Evolutionary conservation across 805 yeast species (phyloP).

Genomic region (Kazachstania bromeliacearum): DNA sequence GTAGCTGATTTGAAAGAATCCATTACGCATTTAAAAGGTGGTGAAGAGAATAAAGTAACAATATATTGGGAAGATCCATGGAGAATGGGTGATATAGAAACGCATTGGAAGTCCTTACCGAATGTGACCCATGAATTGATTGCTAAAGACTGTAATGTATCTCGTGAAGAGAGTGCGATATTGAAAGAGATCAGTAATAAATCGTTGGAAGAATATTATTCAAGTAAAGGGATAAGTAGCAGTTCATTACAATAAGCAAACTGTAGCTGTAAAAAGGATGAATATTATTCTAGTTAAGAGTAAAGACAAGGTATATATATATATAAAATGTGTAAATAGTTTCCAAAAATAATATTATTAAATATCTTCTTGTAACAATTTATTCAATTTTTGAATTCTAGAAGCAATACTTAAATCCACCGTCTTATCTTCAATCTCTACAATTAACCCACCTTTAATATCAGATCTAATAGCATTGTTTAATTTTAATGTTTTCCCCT

Average conservation of each 20-base stretch:
- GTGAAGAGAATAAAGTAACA: conserved; percentile 38
- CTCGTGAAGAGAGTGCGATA: conserved; percentile 59
- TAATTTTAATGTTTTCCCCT: conserved; percentile 56
- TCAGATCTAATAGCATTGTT: conserved; percentile 79
- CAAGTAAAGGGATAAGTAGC: too few relatives aligned
- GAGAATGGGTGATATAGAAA: conserved; percentile 68
- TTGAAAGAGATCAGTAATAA: conserved; percentile 44
- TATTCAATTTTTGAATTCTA: conserved; percentile 83
- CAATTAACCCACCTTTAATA: conserved; percentile 90
- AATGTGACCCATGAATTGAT: conserved; percentile 50
- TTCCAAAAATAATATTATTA: conserved; percentile 30
- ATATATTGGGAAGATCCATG: conserved; percentile 79
- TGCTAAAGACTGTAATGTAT: conserved; percentile 40
- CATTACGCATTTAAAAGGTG: conserved; percentile 11
- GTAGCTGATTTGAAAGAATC: conserved; percentile 60
- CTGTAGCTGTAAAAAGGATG: too few relatives aligned
- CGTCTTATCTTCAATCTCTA: conserved; percentile 93
- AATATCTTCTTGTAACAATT: conserved; percentile 76
- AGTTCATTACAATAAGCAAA: too few relatives aligned
- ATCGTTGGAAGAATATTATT: conserved; percentile 10
- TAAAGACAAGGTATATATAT: neutral
- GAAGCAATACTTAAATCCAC: conserved; percentile 84
- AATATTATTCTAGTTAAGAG: too few relatives aligned
- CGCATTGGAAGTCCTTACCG: conserved; percentile 55
- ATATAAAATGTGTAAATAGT: neutral